Percentiles rank a stretch among this genome's conserved stretches.
phyloP scores from a whole-genome alignment of 2,329 filamentous ascomycete species.

The Ceratocystis cubensis region DNA sequence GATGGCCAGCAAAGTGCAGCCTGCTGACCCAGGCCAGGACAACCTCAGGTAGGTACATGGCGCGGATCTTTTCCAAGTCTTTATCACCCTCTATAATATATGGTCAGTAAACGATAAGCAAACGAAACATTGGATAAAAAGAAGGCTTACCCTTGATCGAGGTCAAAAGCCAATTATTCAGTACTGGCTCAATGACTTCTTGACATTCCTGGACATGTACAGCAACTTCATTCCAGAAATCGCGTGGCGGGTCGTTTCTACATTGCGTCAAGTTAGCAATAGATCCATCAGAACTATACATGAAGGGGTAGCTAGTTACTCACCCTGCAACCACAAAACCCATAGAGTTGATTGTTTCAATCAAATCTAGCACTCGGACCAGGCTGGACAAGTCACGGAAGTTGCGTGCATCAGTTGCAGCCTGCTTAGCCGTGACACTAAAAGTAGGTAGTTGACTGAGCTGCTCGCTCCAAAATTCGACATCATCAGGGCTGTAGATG shows the following conservation, averaged over 20 bases:
- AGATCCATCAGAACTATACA: neutral
- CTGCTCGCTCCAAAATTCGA: conserved; percentile 32
- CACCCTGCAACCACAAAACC: conserved; percentile 43
- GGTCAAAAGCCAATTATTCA: conserved; percentile 50
- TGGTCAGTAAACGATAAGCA: conserved; percentile 9
- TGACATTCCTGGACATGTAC: conserved; percentile 42
- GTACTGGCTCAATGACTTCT: conserved; percentile 46
- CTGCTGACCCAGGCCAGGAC: conserved; percentile 73
- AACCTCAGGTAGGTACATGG: conserved; percentile 72
- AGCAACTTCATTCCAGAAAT: conserved; percentile 44
- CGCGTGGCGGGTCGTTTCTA: conserved; percentile 31
- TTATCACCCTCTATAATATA: conserved; percentile 40
- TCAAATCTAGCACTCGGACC: conserved; percentile 49
- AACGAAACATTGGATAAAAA: neutral
- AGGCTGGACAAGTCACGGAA: conserved; percentile 59
- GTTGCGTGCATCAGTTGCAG: conserved; percentile 45
- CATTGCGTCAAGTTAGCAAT: neutral
- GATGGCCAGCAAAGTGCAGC: conserved; percentile 64
- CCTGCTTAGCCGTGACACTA: conserved; percentile 30
- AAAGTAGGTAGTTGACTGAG: conserved; percentile 15
- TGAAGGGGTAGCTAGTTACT: conserved; percentile 24
- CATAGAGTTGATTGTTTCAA: conserved; percentile 53
- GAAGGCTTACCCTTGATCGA: conserved; percentile 40
- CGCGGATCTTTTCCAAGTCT: conserved; percentile 54
- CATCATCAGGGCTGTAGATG: conserved; percentile 29